phyloP scores from a whole-genome alignment of 495 filamentous ascomycete species.

The Cladorrhinum samala region DNA sequence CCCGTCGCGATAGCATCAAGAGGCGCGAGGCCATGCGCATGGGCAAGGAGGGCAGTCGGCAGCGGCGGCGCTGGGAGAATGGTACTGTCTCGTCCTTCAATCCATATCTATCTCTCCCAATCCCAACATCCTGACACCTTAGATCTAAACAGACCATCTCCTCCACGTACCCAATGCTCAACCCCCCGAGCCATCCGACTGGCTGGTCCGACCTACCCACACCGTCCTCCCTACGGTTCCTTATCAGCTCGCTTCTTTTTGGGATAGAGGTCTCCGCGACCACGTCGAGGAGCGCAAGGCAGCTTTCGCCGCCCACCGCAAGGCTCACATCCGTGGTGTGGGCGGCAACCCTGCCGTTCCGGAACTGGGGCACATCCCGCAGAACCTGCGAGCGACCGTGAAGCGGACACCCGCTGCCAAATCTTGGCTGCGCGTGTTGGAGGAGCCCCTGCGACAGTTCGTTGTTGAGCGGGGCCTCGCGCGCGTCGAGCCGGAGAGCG shows the following conservation, averaged over 20 bases:
- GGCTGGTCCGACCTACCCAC: conserved; percentile 71
- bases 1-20: conserved; percentile 40
- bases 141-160: conserved; percentile 61
- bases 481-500: conserved; percentile 1
- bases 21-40: conserved; percentile 71
- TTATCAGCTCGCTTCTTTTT: conserved; percentile 82
- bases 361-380: conserved; percentile 47
- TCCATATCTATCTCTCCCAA: not conserved
- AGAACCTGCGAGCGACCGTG: conserved; percentile 48
- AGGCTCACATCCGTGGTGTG: conserved; percentile 11
- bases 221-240: conserved; percentile 65
- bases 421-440: conserved; percentile 41
- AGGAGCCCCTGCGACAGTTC: conserved; percentile 43
- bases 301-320: conserved; percentile 21
- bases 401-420: conserved; percentile 44
- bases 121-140: not conserved
- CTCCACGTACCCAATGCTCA: conserved; percentile 79
- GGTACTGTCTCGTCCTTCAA: no score
- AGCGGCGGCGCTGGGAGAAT: conserved; percentile 91
- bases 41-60: conserved; percentile 86
- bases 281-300: conserved; percentile 37
- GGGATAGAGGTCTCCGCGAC: conserved; percentile 64
- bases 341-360: conserved; percentile 11
- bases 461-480: conserved; percentile 33
- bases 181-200: conserved; percentile 76